A percentile compares a stretch with the other conserved stretches of the same genome.
Evolutionary conservation across 768 basidiomycete species (phyloP).

Genomic region (Saitozyma sp.): DNA sequence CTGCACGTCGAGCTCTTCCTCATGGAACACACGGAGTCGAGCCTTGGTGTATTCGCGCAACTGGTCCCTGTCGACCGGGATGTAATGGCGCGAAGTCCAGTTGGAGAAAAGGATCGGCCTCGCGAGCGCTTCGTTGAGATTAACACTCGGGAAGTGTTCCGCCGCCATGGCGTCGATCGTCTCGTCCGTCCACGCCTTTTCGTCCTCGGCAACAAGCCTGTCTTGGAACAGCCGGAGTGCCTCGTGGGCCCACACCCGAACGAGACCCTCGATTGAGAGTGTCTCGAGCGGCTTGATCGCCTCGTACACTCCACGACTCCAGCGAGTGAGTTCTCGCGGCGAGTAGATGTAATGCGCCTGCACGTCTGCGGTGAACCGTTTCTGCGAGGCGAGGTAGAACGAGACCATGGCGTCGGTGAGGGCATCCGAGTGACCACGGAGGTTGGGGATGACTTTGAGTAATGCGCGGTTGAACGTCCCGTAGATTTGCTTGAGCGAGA

Average conservation of each 20-base stretch:
- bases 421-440: slow-evolving; percentile 87
- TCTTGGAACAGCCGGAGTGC: slow-evolving; percentile 96
- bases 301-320: slow-evolving; percentile 96
- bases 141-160: slow-evolving; percentile 90
- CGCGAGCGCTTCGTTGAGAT: slow-evolving; percentile 75
- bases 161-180: slow-evolving; percentile 78
- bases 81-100: slow-evolving; percentile 97
- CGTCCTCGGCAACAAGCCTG: slow-evolving; percentile 87
- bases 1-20: slow-evolving; percentile 96
- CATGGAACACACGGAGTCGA: slow-evolving; percentile 94
- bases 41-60: slow-evolving; percentile 97
- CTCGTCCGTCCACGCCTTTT: slow-evolving; percentile 93
- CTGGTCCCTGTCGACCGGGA: slow-evolving; percentile 88
- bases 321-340: slow-evolving; percentile 96
- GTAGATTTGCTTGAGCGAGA: slow-evolving; percentile 97
- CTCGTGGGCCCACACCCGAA: slow-evolving; percentile 97
- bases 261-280: slow-evolving; percentile 90
- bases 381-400: slow-evolving; percentile 92
- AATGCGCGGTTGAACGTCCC: slow-evolving; percentile 95
- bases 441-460: slow-evolving; percentile 90
- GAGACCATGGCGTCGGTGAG: slow-evolving; percentile 97
- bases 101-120: slow-evolving; percentile 97
- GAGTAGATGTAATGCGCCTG: slow-evolving; percentile 99
- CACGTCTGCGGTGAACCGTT: slow-evolving; percentile 90
- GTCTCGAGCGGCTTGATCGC: slow-evolving; percentile 90